Base-by-base conservation (phyloP, 2,329 filamentous ascomycete genomes). In the Rhynchosporium graminicola region DNA sequence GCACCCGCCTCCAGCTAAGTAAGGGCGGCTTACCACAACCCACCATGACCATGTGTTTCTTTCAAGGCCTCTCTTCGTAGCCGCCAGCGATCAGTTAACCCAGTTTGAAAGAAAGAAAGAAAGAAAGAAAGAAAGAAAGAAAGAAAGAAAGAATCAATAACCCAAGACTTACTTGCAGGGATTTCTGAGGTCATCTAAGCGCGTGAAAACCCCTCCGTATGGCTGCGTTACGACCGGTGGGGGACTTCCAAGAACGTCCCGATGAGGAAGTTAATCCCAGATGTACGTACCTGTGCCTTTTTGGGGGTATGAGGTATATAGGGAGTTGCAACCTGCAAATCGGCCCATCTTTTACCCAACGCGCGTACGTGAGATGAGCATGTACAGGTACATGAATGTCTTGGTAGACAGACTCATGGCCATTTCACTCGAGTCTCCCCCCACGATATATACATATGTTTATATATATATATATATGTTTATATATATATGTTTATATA, bases 141-240 rank as follows among this genome's bases (percentile, higher is more conserved):
- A 20, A 20, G 20, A 20, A 20, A 29, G 31, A 40, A 15, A 55
- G 40, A 47, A 50, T 50, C 42, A 43, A 12, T 48, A 40, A 40
- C 38, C 10, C 46, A 52, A 45, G 54, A 46, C 15, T 5, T 45
- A 13, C 31, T 20, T 33, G 36, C 54, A 43, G 12, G 40, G 38
- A 12, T 28, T 8, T 33, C 28, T 57, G 31, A 13, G 28, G 28
- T 12, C 54, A 28, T n/a, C 29, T 57, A 57, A 46, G 52, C 36
- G 54, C 54, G 54, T 13, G 12, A 57, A 26, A 3, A 46, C 3
- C 26, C n/a, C 6, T 46, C 10, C n/a, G 15, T 46, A 15, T 56
- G 54, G 54, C 54, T 57, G 42, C 8, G 15, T 33, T 57, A 57
- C 54, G 54, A 57, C 5, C 7, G 28, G 4, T 42, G 51, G 38